Evolutionary conservation across 2,329 filamentous ascomycete genomes (phyloP).

Genomic region (Microdochium paspali): DNA sequence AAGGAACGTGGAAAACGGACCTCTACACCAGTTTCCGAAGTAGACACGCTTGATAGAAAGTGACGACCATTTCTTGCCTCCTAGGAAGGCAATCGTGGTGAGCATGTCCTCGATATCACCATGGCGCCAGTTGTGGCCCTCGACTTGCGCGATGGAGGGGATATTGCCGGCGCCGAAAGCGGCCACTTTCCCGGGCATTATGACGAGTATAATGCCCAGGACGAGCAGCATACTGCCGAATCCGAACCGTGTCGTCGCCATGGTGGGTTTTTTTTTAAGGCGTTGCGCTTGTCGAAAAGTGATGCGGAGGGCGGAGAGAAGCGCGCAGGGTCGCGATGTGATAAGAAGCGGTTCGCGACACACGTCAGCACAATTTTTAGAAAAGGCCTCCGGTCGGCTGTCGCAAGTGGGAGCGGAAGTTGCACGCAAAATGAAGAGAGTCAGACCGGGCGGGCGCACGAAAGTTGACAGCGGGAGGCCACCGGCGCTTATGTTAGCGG

Average conservation of each 20-base stretch:
- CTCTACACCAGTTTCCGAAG: slow-evolving; percentile 76
- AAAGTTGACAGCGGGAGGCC: not conserved
- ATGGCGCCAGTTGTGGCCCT: slow-evolving; percentile 62
- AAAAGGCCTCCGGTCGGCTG: not conserved
- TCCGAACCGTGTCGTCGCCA: slow-evolving; percentile 37
- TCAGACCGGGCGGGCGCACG: not conserved
- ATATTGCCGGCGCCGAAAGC: slow-evolving; percentile 66
- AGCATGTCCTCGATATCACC: slow-evolving; percentile 78
- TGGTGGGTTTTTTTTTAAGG: slow-evolving; percentile 14
- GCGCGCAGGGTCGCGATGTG: not conserved
- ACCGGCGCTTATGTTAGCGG: not conserved
- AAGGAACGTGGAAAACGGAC: not conserved
- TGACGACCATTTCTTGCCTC: slow-evolving; percentile 77
- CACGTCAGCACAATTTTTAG: not conserved
- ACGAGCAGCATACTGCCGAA: slow-evolving; percentile 44
- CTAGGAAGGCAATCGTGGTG: slow-evolving; percentile 65
- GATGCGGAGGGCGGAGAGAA: not conserved
- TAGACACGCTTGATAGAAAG: slow-evolving; percentile 71
- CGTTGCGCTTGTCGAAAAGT: not conserved
- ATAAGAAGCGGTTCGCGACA: not conserved
- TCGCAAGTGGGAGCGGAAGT: too few species aligned
- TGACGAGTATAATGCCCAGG: slow-evolving; percentile 41
- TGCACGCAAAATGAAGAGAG: not conserved
- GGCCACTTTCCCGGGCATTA: slow-evolving; percentile 44
- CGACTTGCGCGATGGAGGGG: slow-evolving; percentile 52